Conservation (phyloP, 768 basidiomycete genomes). For the Phanerochaete carnosa region DNA sequence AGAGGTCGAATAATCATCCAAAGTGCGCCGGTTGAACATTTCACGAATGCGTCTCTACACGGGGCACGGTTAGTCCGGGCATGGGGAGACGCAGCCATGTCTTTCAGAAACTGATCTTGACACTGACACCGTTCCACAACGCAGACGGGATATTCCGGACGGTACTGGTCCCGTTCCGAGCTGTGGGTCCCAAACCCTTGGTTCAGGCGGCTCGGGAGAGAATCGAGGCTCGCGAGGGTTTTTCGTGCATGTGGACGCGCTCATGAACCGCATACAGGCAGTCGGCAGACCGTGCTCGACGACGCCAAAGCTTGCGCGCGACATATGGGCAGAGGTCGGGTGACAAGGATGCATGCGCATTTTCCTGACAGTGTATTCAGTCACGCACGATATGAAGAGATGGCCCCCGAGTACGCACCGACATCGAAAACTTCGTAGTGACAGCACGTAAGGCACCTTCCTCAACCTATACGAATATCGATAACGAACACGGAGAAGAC, state of each 20-base stretch:
- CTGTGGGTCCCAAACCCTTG: not conserved
- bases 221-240: not conserved
- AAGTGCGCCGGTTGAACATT: not conserved
- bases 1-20: not conserved
- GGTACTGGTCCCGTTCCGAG: not conserved
- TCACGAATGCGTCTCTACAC: not conserved
- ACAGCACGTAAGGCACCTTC: not conserved
- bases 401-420: not conserved
- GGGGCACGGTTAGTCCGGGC: not conserved
- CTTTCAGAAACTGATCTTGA: not conserved
- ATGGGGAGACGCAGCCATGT: not conserved
- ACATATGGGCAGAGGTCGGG: not conserved
- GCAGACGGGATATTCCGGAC: not conserved
- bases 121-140: not conserved
- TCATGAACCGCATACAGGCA: not conserved
- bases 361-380: not conserved
- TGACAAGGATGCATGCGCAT: not conserved
- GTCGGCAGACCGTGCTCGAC: not conserved
- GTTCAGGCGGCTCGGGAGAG: not conserved
- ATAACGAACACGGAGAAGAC: not conserved
- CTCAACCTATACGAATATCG: not conserved
- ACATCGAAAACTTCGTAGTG: not conserved
- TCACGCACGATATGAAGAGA: not conserved
- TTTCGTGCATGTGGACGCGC: not conserved
- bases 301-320: not conserved